Percentiles rank a stretch among this genome's conserved stretches.
Conservation (phyloP, 2,329 filamentous ascomycete genomes). For the Xylaria sp. region DNA sequence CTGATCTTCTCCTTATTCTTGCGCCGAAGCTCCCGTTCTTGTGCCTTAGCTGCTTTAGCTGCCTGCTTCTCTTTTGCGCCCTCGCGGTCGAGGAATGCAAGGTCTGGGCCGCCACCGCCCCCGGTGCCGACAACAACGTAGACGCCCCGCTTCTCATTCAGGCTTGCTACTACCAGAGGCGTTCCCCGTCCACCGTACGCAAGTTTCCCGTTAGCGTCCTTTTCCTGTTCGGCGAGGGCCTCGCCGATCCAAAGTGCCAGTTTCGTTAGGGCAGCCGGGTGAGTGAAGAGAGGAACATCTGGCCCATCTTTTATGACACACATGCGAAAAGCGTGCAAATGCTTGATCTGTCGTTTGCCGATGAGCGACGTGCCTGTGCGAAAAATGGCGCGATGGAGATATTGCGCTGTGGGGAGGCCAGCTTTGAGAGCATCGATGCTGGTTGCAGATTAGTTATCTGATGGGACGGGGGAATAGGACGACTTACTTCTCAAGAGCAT, state of each 20-base stretch:
- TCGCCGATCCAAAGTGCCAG: constrained; percentile 94
- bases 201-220: constrained; percentile 76
- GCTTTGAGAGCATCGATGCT: constrained; percentile 81
- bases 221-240: constrained; percentile 89
- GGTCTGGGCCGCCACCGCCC: constrained; percentile 81
- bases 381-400: constrained; percentile 91
- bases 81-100: constrained; percentile 74
- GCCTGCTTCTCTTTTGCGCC: constrained; percentile 71
- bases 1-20: constrained; percentile 67
- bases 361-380: constrained; percentile 91
- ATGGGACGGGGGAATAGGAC: not conserved
- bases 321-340: constrained; percentile 92
- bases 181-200: constrained; percentile 77
- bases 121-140: constrained; percentile 95
- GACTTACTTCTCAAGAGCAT: constrained; percentile 75
- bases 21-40: constrained; percentile 68
- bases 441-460: constrained; percentile 47
- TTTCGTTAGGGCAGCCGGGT: constrained; percentile 92
- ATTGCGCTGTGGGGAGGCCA: constrained; percentile 84
- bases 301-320: constrained; percentile 95
- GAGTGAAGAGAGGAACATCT: constrained; percentile 89
- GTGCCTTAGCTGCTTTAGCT: constrained; percentile 71
- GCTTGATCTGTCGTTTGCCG: constrained; percentile 92
- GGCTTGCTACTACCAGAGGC: constrained; percentile 87
- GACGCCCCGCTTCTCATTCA: constrained; percentile 87